Evolutionary conservation across 352 stramenopile genomes (phyloP).

Genomic region (Phytophthora meadii): DNA sequence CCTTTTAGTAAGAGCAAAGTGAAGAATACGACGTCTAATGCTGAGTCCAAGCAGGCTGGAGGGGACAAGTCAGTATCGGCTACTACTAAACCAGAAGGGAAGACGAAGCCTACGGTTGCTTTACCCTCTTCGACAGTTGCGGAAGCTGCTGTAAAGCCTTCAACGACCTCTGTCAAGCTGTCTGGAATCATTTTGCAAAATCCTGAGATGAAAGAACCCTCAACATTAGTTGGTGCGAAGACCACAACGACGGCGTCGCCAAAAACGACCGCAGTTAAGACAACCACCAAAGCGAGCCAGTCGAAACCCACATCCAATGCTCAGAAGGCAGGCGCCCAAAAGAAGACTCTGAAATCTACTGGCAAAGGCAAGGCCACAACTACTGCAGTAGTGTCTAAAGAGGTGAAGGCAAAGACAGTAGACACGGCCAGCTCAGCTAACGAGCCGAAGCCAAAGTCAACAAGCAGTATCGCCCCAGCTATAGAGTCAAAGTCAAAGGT

Average conservation of each 20-base stretch:
- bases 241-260: not conserved
- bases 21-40: not conserved
- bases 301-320: conserved; percentile 8
- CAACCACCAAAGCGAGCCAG: conserved; percentile 17
- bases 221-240: not conserved
- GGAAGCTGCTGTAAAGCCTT: not conserved
- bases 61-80: conserved; percentile 3
- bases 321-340: conserved; percentile 11
- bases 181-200: conserved; percentile 32
- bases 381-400: conserved; percentile 10
- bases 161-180: not conserved
- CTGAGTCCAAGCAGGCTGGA: not conserved
- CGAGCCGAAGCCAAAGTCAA: conserved; percentile 16
- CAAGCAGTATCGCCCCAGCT: too few species aligned
- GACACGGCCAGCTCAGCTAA: not conserved
- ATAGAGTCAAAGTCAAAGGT: conserved; percentile 15
- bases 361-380: conserved; percentile 20
- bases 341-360: conserved; percentile 29
- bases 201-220: conserved; percentile 38
- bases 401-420: conserved; percentile 16
- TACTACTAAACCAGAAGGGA: not conserved
- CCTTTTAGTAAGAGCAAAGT: conserved; percentile 20
- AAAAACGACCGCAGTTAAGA: conserved; percentile 13
- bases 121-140: not conserved
- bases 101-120: not conserved